Evolutionary conservation across 2,329 filamentous ascomycete species (phyloP), one percentile per base, ranked within the genome.

Genomic region (Onygena corvina): DNA sequence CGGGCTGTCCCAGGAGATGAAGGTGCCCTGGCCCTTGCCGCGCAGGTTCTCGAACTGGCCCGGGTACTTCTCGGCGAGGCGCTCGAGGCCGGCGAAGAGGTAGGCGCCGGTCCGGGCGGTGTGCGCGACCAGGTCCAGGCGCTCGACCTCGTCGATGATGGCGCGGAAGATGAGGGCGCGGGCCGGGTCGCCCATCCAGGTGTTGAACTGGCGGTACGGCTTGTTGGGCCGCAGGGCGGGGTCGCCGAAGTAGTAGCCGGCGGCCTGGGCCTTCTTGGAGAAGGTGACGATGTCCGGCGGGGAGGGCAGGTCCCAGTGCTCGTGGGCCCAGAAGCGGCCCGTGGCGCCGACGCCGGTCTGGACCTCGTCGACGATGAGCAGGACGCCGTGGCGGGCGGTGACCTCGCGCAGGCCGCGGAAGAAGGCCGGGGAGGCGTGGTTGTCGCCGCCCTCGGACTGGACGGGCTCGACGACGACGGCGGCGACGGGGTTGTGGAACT

Each of bases 151-250:
- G 51, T 84, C 70, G 62, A 90, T 78, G 69, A 94, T 94, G 61
- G 80, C 83, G 55, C 84, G 80, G 81, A 93, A 94, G 57, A 94
- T 76, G 52, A 94, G 72, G 12, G 84, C 86, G 52, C 86, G 81
- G 11, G 84, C 82, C 12, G 88, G 88, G 70, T 94, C 88, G 60
- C 88, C 88, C 83, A 94, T 93, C 88, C 88, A 94, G 45, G 87
- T 94, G 76, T 94, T 94, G 76, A 94, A 94, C 70, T 94, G 88
- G 54, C 88, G 82, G 75, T 94, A 94, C 4, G 89, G 84, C 76
- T 89, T 89, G 74, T 94, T 94, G 54, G 88, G 88, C 9, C 85
- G 76, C 58, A 94, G 76, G 35, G 79, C 80, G 7, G 79, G 76
- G 74, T 92, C 83, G 53, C 83, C 83, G 64, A 81, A 94, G 76